Conservation (phyloP, 2,329 filamentous ascomycete species). For the Penicillium oxalicum region DNA sequence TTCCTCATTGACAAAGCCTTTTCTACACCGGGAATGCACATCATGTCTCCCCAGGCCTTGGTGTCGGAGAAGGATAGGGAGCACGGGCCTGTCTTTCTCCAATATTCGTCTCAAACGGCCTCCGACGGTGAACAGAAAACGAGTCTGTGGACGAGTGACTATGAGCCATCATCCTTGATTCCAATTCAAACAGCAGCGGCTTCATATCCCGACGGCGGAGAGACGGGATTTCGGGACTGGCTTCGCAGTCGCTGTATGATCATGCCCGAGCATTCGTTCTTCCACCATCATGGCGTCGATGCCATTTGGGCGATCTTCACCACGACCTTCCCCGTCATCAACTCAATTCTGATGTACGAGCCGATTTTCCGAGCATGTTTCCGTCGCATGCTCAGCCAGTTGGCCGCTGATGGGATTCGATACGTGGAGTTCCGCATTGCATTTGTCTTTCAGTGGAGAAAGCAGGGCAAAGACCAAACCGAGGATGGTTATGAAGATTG, state of each 20-base stretch:
- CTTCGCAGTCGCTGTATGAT: conserved; percentile 67
- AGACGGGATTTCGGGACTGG: conserved; percentile 69
- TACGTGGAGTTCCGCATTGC: conserved; percentile 78
- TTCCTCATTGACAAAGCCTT: conserved; percentile 70
- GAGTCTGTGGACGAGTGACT: conserved; percentile 62
- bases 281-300: conserved; percentile 76
- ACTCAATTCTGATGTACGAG: conserved; percentile 78
- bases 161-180: conserved; percentile 55
- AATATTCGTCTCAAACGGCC: conserved; percentile 47
- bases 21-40: conserved; percentile 64
- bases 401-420: conserved; percentile 74
- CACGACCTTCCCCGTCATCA: conserved; percentile 66
- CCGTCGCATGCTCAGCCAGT: conserved; percentile 60
- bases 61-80: conserved; percentile 49
- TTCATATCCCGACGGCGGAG: conserved; percentile 67
- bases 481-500: conserved; percentile 65
- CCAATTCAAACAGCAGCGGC: conserved; percentile 60
- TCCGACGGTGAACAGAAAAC: conserved; percentile 39
- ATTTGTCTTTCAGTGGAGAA: conserved; percentile 66
- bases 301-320: conserved; percentile 79
- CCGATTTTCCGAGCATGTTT: conserved; percentile 78
- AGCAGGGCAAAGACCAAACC: conserved; percentile 56
- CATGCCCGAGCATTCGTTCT: conserved; percentile 63
- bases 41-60: conserved; percentile 56
- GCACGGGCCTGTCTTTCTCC: conserved; percentile 56